Conservation (phyloP, 1,139 yeast genomes). For the Suhomyces maxii region DNA sequence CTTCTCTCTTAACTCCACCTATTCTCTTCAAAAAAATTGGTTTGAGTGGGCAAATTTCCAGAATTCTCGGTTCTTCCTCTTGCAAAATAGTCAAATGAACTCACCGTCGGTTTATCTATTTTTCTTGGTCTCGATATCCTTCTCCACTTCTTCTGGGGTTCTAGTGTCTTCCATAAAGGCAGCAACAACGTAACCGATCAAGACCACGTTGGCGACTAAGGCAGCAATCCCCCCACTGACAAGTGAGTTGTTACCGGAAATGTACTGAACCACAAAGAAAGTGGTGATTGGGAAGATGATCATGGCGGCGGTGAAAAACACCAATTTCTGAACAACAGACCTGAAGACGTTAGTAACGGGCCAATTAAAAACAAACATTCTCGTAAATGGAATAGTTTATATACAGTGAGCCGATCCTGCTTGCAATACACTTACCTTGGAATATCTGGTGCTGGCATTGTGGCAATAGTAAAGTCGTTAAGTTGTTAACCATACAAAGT, state of each 20-base stretch:
- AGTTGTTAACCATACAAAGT: no score
- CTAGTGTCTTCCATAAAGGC: constrained; percentile 82
- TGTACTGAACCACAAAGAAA: constrained; percentile 65
- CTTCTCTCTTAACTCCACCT: no score
- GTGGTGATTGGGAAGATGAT: constrained; percentile 71
- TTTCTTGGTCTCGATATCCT: constrained; percentile 6
- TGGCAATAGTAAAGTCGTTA: background rate
- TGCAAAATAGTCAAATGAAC: background rate
- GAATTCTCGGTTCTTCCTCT: background rate
- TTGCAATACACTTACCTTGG: constrained; percentile 50
- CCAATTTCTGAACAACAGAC: constrained; percentile 67
- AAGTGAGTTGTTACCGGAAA: constrained; percentile 56
- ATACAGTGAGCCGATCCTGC: no score
- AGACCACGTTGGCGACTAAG: constrained; percentile 78
- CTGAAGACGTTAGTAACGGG: constrained; percentile 31
- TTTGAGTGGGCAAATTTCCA: no score
- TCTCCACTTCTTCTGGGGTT: constrained; percentile 23
- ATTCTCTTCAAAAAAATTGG: no score
- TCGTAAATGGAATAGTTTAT: background rate
- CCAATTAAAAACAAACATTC: background rate
- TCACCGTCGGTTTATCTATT: background rate
- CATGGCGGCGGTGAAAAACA: constrained; percentile 89
- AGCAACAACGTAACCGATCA: constrained; percentile 79
- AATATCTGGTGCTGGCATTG: constrained; percentile 51
- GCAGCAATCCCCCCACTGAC: constrained; percentile 92